A percentile compares a stretch with the other conserved stretches of the same genome.
Evolutionary conservation across 2,329 filamentous ascomycete species (phyloP).

Genomic region (Exophiala lecanii-corni): DNA sequence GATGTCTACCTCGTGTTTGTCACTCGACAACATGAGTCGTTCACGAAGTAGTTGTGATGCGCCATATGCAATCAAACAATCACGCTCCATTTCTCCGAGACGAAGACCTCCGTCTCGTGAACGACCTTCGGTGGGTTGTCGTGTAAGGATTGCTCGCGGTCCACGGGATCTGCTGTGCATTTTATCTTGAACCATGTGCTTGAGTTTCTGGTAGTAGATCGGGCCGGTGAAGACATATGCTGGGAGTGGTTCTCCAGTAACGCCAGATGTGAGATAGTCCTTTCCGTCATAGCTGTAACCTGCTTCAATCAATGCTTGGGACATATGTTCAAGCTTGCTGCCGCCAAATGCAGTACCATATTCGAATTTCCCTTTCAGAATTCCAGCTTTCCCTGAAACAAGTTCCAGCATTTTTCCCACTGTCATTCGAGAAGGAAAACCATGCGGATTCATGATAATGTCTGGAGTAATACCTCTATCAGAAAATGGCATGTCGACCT

Average conservation of each 20-base stretch:
- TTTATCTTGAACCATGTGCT: slow-evolving; percentile 99
- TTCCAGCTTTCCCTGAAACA: slow-evolving; percentile 86
- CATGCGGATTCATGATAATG: slow-evolving; percentile 99
- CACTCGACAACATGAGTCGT: slow-evolving; percentile 88
- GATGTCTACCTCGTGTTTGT: slow-evolving; percentile 86
- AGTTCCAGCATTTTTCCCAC: slow-evolving; percentile 97
- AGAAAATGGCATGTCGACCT: slow-evolving; percentile 94
- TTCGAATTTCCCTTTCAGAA: slow-evolving; percentile 76
- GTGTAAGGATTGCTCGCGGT: slow-evolving; percentile 83
- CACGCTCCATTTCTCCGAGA: slow-evolving; percentile 97
- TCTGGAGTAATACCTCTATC: slow-evolving; percentile 89
- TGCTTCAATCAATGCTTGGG: slow-evolving; percentile 72
- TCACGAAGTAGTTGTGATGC: slow-evolving; percentile 89
- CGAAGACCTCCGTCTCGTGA: slow-evolving; percentile 87
- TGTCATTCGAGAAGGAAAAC: slow-evolving; percentile 99
- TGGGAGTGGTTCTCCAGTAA: slow-evolving; percentile 88
- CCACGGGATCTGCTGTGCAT: slow-evolving; percentile 95
- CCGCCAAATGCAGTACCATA: slow-evolving; percentile 86
- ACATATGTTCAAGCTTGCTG: slow-evolving; percentile 85
- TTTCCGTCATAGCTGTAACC: slow-evolving; percentile 98
- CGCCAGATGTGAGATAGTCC: slow-evolving; percentile 90
- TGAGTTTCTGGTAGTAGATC: slow-evolving; percentile 98
- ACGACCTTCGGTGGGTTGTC: slow-evolving; percentile 93
- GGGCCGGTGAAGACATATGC: slow-evolving; percentile 98
- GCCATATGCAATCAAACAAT: slow-evolving; percentile 95